These are phyloP conservation scores for Mallotus repandus DNA, from an alignment of 441 rosid genomes.

Conservation along the genomic window DNA sequence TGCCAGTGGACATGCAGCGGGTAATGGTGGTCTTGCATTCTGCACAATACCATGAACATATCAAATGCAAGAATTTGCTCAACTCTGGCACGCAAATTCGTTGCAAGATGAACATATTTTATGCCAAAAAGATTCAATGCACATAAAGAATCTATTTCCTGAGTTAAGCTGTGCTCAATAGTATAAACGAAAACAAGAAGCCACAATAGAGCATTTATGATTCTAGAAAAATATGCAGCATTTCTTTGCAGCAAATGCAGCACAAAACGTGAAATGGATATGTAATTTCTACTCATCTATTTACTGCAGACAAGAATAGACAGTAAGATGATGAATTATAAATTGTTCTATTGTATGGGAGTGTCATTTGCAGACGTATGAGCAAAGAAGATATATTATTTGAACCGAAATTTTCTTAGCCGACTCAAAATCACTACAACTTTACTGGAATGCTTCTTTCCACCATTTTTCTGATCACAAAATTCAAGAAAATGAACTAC, in stretches of 20 bases:
- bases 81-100: neutral
- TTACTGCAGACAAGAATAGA: neutral
- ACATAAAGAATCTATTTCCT: neutral
- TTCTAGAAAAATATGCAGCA: neutral
- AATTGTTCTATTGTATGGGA: neutral
- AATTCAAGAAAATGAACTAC: no score
- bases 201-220: no score
- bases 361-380: neutral
- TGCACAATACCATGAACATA: slow-evolving; percentile 29
- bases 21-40: slow-evolving; percentile 75
- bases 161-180: neutral
- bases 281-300: neutral
- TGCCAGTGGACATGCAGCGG: slow-evolving; percentile 52
- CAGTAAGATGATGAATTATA: neutral
- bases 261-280: neutral
- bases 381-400: neutral
- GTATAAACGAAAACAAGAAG: neutral
- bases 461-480: no score
- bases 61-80: neutral
- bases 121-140: neutral
- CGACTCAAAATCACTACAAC: no score
- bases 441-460: no score
- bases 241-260: no score
- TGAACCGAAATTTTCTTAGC: neutral
- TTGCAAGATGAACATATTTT: neutral